A percentile compares a stretch with the other conserved stretches of the same genome.
Conservation (phyloP, 441 rosid genomes). For the Erodium moschatum region DNA sequence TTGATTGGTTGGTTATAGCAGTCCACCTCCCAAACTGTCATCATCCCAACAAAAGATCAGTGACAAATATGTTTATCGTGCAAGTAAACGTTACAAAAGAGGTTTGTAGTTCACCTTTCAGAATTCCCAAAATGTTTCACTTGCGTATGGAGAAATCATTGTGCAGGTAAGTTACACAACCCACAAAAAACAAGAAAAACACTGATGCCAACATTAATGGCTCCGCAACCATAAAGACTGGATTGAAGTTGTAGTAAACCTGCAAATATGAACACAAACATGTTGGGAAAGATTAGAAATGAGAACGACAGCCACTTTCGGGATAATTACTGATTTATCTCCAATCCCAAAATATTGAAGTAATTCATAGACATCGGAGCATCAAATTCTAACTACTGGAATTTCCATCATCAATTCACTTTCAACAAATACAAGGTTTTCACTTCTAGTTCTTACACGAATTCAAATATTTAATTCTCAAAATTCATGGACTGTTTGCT, state of each 20-base stretch:
- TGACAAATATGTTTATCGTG: not conserved
- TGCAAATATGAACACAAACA: slow-evolving; percentile 23
- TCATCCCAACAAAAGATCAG: slow-evolving; percentile 2
- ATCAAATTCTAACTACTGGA: not conserved
- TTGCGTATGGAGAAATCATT: slow-evolving; percentile 65
- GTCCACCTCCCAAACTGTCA: slow-evolving; percentile 13
- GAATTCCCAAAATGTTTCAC: slow-evolving; percentile 21
- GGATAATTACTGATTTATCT: not conserved
- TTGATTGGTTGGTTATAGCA: not conserved
- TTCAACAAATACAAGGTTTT: not conserved
- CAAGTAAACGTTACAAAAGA: not conserved
- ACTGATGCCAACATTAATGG: slow-evolving; percentile 74
- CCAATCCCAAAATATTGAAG: no score
- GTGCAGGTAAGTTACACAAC: slow-evolving; percentile 72
- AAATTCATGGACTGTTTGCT: not conserved
- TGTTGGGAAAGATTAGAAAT: not conserved
- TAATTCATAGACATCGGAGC: not conserved
- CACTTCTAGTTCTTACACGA: not conserved
- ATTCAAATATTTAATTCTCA: not conserved
- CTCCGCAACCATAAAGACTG: slow-evolving; percentile 92
- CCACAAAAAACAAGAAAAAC: slow-evolving; percentile 69
- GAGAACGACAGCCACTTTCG: not conserved
- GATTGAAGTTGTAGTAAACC: slow-evolving; percentile 91
- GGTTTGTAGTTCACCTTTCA: not conserved
- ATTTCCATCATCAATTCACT: not conserved